A percentile compares a stretch with the other conserved stretches of the same genome.
These are phyloP conservation scores for Syzygium oleosum DNA, from an alignment of 345 rosid genomes.

Conservation along the genomic window DNA sequence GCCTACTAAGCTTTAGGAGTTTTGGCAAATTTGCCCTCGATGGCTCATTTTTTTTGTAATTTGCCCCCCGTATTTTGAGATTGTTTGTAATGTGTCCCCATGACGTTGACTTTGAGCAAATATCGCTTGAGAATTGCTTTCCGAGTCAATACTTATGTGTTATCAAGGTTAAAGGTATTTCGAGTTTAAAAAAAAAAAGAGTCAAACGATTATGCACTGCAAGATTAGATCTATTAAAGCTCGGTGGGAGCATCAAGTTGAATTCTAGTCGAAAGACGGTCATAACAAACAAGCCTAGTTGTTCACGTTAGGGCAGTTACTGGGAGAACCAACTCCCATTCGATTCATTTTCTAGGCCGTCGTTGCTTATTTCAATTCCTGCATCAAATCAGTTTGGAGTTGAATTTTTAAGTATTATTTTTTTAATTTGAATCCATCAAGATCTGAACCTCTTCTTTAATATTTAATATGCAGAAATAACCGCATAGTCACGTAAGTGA, in stretches of 20 bases:
- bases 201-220: not conserved
- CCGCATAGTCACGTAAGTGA: fast-evolving
- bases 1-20: not conserved
- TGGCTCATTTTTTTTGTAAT: not conserved
- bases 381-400: not conserved
- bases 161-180: not conserved
- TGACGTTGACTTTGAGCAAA: not conserved
- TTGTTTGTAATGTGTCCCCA: not conserved
- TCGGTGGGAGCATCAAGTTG: not conserved
- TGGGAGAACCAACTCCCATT: not conserved
- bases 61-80: not conserved
- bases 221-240: not conserved
- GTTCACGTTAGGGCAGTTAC: not conserved
- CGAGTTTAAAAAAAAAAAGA: not conserved
- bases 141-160: not conserved
- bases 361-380: not conserved
- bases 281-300: not conserved
- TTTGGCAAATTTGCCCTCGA: not conserved
- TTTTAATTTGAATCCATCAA: not conserved
- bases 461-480: not conserved
- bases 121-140: not conserved
- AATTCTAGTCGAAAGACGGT: not conserved
- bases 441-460: not conserved
- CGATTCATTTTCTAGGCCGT: not conserved
- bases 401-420: not conserved